Evolutionary conservation across 2,329 filamentous ascomycete genomes (phyloP).

Genomic region (Colletotrichum navitas): DNA sequence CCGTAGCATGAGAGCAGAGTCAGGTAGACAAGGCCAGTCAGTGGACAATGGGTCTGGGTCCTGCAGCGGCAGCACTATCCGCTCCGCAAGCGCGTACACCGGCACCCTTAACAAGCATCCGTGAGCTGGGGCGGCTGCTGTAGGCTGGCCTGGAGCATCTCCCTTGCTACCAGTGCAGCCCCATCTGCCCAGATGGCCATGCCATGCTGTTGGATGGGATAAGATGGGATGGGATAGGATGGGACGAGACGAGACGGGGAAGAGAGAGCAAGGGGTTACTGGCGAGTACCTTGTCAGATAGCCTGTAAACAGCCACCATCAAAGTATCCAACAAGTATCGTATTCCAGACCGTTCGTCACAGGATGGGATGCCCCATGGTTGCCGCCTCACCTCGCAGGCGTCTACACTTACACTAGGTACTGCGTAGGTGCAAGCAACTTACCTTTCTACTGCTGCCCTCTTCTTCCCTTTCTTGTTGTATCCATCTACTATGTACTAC

Average conservation of each 20-base stretch:
- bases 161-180: no score
- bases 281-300: background rate
- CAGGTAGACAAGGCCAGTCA: conserved; percentile 3
- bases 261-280: conserved; percentile 6
- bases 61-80: conserved; percentile 16
- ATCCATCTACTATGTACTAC: background rate
- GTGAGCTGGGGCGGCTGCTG: background rate
- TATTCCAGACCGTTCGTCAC: background rate
- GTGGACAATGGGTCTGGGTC: conserved; percentile 10
- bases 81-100: conserved; percentile 4
- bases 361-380: conserved; percentile 1
- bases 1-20: background rate
- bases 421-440: no score
- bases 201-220: background rate
- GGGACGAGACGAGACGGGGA: conserved; percentile 19
- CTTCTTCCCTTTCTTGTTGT: no score
- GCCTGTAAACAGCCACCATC: background rate
- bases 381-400: background rate
- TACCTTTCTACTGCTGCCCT: no score
- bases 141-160: background rate
- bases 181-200: background rate
- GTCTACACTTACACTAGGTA: background rate
- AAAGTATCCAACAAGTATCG: background rate
- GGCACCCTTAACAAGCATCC: conserved; percentile 30
- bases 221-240: background rate